A percentile compares a stretch with the other conserved stretches of the same genome.
Evolutionary conservation across 2,329 filamentous ascomycete species (phyloP).

Genomic region (Teratosphaeriaceae sp.): DNA sequence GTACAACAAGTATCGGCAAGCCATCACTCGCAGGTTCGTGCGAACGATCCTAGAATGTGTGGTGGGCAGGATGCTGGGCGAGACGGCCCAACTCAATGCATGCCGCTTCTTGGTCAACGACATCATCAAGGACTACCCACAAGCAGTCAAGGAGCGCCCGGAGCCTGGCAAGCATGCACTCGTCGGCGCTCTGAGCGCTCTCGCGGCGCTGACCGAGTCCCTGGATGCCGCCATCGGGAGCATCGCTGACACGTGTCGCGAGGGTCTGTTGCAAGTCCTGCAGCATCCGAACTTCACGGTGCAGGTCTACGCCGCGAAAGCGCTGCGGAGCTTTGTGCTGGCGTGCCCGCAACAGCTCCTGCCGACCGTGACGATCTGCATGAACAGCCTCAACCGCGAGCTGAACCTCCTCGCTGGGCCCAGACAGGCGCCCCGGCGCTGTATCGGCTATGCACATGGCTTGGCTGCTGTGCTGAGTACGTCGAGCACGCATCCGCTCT

Average conservation of each 20-base stretch:
- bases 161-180: conserved; percentile 86
- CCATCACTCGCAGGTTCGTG: conserved; percentile 79
- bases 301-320: conserved; percentile 81
- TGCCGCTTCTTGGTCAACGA: conserved; percentile 78
- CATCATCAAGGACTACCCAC: conserved; percentile 89
- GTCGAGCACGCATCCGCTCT: conserved; percentile 78
- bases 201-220: conserved; percentile 69
- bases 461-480: conserved; percentile 86
- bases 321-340: conserved; percentile 78
- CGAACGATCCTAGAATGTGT: conserved; percentile 78
- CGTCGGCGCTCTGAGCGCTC: conserved; percentile 68
- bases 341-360: conserved; percentile 89
- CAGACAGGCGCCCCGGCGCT: conserved; percentile 72
- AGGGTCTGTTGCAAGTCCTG: conserved; percentile 80
- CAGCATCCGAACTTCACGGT: conserved; percentile 96
- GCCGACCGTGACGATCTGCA: conserved; percentile 86
- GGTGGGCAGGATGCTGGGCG: conserved; percentile 75
- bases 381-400: conserved; percentile 90
- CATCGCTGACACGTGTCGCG: conserved; percentile 76
- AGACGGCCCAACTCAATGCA: conserved; percentile 79
- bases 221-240: conserved; percentile 75
- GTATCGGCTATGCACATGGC: conserved; percentile 85
- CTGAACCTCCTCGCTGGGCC: conserved; percentile 68
- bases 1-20: conserved; percentile 79
- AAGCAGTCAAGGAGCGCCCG: conserved; percentile 75